Evolutionary conservation across 1,284 basidiomycete species (phyloP), one percentile per base, ranked within the genome.

Genomic region (Moniliophthora roreri): DNA sequence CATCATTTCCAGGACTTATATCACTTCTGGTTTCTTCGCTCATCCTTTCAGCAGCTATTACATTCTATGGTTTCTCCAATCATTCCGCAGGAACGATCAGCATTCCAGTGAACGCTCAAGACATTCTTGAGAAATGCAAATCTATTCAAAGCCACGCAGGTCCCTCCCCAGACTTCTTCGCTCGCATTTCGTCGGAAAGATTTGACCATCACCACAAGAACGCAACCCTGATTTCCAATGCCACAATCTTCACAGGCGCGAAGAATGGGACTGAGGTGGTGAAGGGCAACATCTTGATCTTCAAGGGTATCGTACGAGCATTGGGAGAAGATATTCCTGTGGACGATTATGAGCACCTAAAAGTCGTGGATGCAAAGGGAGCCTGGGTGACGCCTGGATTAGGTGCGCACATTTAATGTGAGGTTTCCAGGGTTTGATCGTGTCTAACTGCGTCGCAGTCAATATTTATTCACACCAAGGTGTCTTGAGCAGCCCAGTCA

Each of bases 401-500:
- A 51, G 77, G 82, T 82, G 58, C 56, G 68, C 10, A 20, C 32
- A 11, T 48, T 32, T 39, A 46, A 39, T 24, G 11, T 50, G 39
- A 18, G 1, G 7, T 11, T 40, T 4, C 20, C 16, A 8, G 16
- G 8, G 16, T 8, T 41, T 34, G 1, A 15, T 47, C 15, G 35
- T 9, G 8, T 18, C 24, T 36, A 36, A n/a, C 18, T 20, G 44
- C 20, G n/a, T 38, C 39, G 16, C 45, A 82, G 85, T 93, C 36
- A 89, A 93, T 64, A 71, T 93, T 57, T 86, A 95, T 68, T 89
- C 89, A 1, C 92, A 94, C 64, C 69, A 93, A 18, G 92, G 89
- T 1, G 71, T 93, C 6, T 69, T 83, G 57, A 79, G 85, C 50
- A 65, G 80, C 1, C 91, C 91, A 0, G 63, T 72, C 15, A 70